A percentile compares a stretch with the other conserved stretches of the same genome.
These are phyloP conservation scores for Metarhizium sp. DNA, from an alignment of 2,329 filamentous ascomycete species.

Conservation along the genomic window DNA sequence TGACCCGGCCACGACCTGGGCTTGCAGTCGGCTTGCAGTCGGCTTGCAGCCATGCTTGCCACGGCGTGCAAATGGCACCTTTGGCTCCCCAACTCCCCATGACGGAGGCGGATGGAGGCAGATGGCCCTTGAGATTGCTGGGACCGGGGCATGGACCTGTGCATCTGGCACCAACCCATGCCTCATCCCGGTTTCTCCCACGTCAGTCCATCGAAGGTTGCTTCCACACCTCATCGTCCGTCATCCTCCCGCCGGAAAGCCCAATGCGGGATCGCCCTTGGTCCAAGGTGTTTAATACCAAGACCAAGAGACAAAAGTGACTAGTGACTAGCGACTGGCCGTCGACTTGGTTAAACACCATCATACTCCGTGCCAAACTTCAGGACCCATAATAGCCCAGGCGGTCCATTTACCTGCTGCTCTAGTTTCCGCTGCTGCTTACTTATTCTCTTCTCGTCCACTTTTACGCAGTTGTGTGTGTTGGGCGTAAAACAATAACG, in stretches of 20 bases:
- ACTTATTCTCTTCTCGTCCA: background rate
- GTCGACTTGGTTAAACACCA: conserved; percentile 2
- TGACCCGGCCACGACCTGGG: background rate
- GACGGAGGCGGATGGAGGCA: background rate
- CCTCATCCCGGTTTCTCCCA: background rate
- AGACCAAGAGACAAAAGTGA: background rate
- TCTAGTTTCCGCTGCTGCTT: background rate
- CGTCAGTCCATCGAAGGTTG: background rate
- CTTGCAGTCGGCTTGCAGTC: background rate
- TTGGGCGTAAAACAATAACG: background rate
- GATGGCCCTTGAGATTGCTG: background rate
- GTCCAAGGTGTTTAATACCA: conserved; percentile 1
- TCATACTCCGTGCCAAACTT: background rate
- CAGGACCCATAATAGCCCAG: background rate
- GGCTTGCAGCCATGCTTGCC: background rate
- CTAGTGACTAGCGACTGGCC: background rate
- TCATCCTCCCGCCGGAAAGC: conserved; percentile 1
- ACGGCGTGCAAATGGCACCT: background rate
- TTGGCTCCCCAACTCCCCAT: background rate
- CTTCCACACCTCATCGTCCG: background rate
- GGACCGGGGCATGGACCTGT: background rate
- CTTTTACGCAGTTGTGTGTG: background rate
- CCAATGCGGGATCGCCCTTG: conserved; percentile 7
- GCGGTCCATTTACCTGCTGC: conserved; percentile 1
- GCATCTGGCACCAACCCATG: background rate